A percentile compares a stretch with the other conserved stretches of the same genome.
phyloP scores from a whole-genome alignment of 2,329 filamentous ascomycete genomes.

The Mycosphaerella sp. region DNA sequence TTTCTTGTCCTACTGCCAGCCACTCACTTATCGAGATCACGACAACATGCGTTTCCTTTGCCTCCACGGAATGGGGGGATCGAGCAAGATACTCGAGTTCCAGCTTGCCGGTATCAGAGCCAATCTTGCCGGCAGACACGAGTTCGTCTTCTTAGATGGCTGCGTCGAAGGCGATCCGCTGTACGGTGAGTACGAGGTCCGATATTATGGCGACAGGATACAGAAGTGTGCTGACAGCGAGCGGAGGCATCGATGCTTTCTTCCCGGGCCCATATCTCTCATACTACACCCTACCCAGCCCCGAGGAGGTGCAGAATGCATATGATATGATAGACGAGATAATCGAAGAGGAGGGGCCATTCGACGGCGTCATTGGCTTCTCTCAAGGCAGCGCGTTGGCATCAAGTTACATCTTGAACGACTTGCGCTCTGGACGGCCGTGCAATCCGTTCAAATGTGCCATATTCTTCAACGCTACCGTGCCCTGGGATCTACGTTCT shows the following conservation, averaged over 20 bases:
- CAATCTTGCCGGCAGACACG: neutral
- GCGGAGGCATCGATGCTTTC: slow-evolving; percentile 3
- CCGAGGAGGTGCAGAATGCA: slow-evolving; percentile 3
- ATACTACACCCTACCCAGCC: slow-evolving; percentile 2
- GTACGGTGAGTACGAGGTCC: neutral
- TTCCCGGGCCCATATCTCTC: slow-evolving; percentile 6
- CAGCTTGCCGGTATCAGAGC: neutral
- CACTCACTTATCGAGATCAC: neutral
- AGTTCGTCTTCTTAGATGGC: neutral
- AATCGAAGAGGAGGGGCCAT: slow-evolving; percentile 7
- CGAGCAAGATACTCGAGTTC: neutral
- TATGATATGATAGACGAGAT: slow-evolving; percentile 6
- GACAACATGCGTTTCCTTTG: slow-evolving; percentile 9
- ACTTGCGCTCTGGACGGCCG: neutral
- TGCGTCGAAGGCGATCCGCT: neutral
- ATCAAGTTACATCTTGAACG: neutral
- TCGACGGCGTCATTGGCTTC: slow-evolving; percentile 9
- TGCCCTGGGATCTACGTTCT: neutral
- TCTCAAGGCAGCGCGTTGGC: neutral
- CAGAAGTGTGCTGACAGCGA: neutral
- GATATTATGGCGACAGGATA: neutral
- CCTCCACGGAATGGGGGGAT: slow-evolving; percentile 7
- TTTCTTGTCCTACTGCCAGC: neutral
- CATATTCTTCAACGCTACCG: slow-evolving; percentile 4
- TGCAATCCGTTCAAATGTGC: slow-evolving; percentile 3